A percentile compares a stretch with the other conserved stretches of the same genome.
These are phyloP conservation scores for Saccharomycopsis sp. DNA, from an alignment of 805 yeast genomes.

Conservation along the genomic window DNA sequence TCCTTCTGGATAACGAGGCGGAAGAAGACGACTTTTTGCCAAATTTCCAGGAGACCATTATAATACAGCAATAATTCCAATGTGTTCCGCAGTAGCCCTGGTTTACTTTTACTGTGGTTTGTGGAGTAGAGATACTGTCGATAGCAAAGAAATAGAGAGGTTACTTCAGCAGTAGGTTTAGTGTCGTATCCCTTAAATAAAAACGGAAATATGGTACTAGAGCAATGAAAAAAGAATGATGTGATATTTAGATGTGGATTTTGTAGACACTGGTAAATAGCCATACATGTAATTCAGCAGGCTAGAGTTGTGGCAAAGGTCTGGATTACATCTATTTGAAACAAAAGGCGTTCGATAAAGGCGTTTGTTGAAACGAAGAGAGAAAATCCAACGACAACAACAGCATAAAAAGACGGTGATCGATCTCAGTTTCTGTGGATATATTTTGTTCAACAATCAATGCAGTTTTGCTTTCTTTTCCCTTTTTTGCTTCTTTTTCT, in stretches of 20 bases:
- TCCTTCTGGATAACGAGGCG: background rate
- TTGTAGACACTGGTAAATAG: background rate
- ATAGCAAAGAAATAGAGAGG: too few relatives aligned
- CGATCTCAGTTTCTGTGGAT: background rate
- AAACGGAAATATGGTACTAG: background rate
- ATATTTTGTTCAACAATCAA: background rate
- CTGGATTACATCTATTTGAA: background rate
- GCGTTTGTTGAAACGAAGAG: too few relatives aligned
- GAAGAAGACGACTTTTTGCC: background rate
- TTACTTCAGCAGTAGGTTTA: too few relatives aligned
- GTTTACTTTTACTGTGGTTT: too few relatives aligned
- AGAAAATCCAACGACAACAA: background rate
- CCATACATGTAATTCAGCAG: background rate
- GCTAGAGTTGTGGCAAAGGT: background rate
- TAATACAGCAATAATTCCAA: background rate
- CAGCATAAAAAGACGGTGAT: background rate
- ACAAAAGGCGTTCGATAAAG: background rate
- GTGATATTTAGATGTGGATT: background rate
- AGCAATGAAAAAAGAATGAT: background rate
- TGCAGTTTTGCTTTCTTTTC: too few relatives aligned
- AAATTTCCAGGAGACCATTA: constrained; percentile 1
- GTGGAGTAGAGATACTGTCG: too few relatives aligned
- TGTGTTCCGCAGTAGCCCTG: too few relatives aligned
- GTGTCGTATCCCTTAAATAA: too few relatives aligned
- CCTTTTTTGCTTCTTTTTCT: background rate